Base-by-base conservation (phyloP, 2,329 filamentous ascomycete species). In the Elsinoe perseae region DNA sequence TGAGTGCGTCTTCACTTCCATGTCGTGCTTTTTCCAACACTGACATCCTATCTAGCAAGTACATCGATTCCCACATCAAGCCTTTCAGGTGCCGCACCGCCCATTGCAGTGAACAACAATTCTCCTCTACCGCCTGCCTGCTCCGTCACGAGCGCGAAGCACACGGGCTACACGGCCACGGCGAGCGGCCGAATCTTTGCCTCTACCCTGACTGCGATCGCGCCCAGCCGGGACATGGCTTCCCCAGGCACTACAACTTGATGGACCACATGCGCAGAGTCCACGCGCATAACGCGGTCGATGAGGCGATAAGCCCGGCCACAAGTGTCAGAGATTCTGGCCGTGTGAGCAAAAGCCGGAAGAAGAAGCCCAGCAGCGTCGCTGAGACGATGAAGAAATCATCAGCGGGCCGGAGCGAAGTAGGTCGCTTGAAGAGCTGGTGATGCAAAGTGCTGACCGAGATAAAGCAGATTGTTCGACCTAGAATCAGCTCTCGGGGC, bases 251-350 rank as follows among this genome's bases (percentile, higher is more conserved):
- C 65, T 97, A 93, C 89, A 97, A 97, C 74, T 81, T 95, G 55
- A 85, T 87, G 71, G 92, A 97, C 74, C 92, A 97, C 78, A 96
- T 96, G 91, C 89, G 89, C 75, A 86, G 92, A 60, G 91, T 96
- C 6, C 92, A 97, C 65, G 80, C 82, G 62, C 82, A 80, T 65
- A 76, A 66, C 28, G 16, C 48, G 12, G 30, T 18, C 14, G 48
- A 52, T 20, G 48, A 34, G 30, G 25, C 8, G 30, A 18, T 16
- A 4, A 34, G 18, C n/a, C 20, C 48, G 9, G 10, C 44, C 14
- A 52, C 48, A 2, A 36, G 25, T 5, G 20, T 36, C 10, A 20
- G 28, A 3, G 48, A 38, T 12, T 23, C 48, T 21, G 28, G 53
- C 44, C 50, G 42, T 43, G 48, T 50, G 32, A 53, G 18, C 30